Conservation (phyloP, 2,329 filamentous ascomycete genomes). For the Phyllosticta ampelicida region DNA sequence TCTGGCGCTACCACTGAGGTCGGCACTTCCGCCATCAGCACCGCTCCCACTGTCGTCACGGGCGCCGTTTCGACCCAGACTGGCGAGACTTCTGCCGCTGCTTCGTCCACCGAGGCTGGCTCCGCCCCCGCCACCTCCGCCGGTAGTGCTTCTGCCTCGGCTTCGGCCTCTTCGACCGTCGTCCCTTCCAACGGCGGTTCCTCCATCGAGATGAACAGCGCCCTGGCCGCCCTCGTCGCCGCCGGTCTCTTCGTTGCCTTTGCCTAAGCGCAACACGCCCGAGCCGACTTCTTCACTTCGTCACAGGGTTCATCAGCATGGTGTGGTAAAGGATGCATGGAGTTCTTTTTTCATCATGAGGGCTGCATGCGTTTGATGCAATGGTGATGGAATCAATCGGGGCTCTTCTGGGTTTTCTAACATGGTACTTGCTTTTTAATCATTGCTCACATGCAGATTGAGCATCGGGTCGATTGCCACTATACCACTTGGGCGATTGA, state of each 20-base stretch:
- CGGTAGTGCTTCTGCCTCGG: not conserved
- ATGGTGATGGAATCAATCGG: not conserved
- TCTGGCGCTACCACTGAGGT: conserved; percentile 1
- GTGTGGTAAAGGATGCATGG: not conserved
- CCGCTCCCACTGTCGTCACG: not conserved
- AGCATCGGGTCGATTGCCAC: not conserved
- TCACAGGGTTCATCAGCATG: not conserved
- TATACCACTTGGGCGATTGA: not conserved
- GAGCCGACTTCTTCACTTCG: not conserved
- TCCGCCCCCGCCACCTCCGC: not conserved
- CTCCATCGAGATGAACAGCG: conserved; percentile 2
- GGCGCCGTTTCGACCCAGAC: not conserved
- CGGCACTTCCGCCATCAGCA: not conserved
- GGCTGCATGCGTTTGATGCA: not conserved
- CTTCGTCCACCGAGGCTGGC: not conserved
- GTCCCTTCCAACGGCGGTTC: conserved; percentile 4
- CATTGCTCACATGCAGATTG: not conserved
- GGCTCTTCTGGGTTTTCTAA: not conserved
- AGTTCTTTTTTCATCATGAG: not conserved
- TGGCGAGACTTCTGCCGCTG: conserved; percentile 1
- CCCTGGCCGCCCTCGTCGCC: conserved; percentile 9
- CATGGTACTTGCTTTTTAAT: not conserved
- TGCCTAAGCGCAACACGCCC: not conserved
- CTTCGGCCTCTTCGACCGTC: conserved; percentile 1
- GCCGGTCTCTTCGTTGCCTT: conserved; percentile 10